These are phyloP conservation scores for Albizia julibrissin DNA, from an alignment of 306 rosid genomes.

Conservation along the genomic window DNA sequence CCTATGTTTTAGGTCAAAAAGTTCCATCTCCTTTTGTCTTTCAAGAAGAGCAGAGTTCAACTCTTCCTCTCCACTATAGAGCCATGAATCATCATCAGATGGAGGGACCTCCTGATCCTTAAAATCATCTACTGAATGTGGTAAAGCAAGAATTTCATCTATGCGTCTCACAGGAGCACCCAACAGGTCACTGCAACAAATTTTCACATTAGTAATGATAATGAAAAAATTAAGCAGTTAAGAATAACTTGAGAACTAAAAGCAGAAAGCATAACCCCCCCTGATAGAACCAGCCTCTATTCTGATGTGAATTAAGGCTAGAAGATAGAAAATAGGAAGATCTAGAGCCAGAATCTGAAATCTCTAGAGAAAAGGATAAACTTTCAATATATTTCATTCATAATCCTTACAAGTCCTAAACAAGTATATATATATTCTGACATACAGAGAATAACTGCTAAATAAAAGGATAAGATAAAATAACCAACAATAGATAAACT, in stretches of 20 bases:
- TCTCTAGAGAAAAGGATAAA: no score
- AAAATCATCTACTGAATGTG: constrained; percentile 64
- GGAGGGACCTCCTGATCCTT: constrained; percentile 67
- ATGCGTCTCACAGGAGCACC: constrained; percentile 85
- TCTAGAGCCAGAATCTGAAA: no score
- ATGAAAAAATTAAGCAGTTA: constrained; percentile 19
- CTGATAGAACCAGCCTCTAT: no score
- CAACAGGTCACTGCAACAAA: constrained; percentile 74
- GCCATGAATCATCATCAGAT: constrained; percentile 88
- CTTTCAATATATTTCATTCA: no score
- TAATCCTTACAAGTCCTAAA: no score
- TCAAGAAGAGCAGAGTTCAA: constrained; percentile 74
- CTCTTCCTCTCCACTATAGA: constrained; percentile 83
- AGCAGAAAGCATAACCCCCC: not conserved
- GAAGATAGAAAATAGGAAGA: no score
- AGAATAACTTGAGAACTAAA: not conserved
- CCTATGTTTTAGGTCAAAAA: constrained; percentile 61
- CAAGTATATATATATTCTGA: no score
- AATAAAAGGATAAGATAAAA: no score
- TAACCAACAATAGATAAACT: no score
- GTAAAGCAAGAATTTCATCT: constrained; percentile 80
- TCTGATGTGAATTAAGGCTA: no score
- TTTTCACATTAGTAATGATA: constrained; percentile 18
- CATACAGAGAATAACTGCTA: no score
- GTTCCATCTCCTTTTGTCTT: constrained; percentile 91